These are phyloP conservation scores for Pseudohyphozyma bogoriensis DNA, from an alignment of 768 basidiomycete species.

Conservation along the genomic window DNA sequence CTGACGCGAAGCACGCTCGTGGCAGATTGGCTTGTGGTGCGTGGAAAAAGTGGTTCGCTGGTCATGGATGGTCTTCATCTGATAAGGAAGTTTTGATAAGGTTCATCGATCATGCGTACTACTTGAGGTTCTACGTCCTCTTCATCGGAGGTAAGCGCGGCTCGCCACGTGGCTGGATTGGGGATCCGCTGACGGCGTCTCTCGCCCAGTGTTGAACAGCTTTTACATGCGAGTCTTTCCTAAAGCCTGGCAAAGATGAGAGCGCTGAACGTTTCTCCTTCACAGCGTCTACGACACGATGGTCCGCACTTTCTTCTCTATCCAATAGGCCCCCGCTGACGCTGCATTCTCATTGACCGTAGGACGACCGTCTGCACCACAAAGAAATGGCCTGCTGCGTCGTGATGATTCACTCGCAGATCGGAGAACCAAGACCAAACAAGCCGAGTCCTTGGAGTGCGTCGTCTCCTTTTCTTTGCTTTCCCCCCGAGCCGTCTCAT, in stretches of 20 bases:
- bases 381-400: constrained; percentile 14
- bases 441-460: not conserved
- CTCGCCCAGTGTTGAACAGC: not conserved
- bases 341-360: too few species aligned
- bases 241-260: too few species aligned
- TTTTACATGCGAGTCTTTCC: constrained; percentile 4
- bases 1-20: too few species aligned
- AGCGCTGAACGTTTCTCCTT: too few species aligned
- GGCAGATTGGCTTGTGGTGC: not conserved
- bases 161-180: not conserved
- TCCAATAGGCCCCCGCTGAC: not conserved
- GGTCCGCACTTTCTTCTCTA: not conserved
- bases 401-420: constrained; percentile 8
- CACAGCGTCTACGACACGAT: constrained; percentile 12
- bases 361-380: constrained; percentile 14
- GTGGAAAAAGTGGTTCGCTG: too few species aligned
- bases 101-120: not conserved
- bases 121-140: constrained; percentile 1
- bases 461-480: not conserved
- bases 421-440: not conserved
- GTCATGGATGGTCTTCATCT: too few species aligned
- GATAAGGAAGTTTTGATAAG: too few species aligned
- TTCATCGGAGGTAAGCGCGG: not conserved
- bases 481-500: too few species aligned
- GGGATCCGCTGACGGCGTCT: not conserved